Conservation (phyloP, 495 filamentous ascomycete genomes). For the Apiosordaria backusii region DNA sequence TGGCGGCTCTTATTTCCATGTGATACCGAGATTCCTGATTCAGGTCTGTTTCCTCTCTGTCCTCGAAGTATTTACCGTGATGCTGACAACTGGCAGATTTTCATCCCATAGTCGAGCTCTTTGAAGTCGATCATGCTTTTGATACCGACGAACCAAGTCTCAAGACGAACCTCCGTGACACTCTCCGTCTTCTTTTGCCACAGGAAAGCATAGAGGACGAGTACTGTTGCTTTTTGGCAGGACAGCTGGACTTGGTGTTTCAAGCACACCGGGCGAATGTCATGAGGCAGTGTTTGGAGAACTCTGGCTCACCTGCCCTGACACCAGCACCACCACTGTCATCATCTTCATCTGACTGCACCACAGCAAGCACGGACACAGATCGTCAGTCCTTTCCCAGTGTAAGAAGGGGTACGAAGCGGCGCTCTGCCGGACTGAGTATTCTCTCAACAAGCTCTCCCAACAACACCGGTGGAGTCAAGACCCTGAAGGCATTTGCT, state of each 20-base stretch:
- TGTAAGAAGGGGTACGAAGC: not conserved
- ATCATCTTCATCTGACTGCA: not conserved
- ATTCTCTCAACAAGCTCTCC: not conserved
- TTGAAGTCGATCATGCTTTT: slow-evolving; percentile 29
- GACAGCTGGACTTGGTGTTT: slow-evolving; percentile 31
- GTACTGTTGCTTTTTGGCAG: slow-evolving; percentile 28
- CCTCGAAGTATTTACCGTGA: not conserved
- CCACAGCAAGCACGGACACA: not conserved
- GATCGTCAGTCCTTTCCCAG: not conserved
- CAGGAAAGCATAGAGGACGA: slow-evolving; percentile 15
- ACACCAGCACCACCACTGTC: not conserved
- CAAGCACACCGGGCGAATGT: slow-evolving; percentile 29
- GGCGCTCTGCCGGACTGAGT: not conserved
- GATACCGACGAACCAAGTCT: slow-evolving; percentile 23
- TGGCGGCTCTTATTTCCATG: slow-evolving; percentile 26
- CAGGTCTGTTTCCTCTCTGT: slow-evolving; percentile 19
- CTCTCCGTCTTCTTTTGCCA: slow-evolving; percentile 28
- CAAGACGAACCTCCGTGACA: slow-evolving; percentile 26
- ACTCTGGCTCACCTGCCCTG: not conserved
- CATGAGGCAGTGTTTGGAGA: slow-evolving; percentile 18
- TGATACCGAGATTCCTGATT: slow-evolving; percentile 15
- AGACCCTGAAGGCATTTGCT: not conserved
- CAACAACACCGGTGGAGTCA: not conserved
- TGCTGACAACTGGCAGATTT: slow-evolving; percentile 22
- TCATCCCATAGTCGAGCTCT: slow-evolving; percentile 28